A percentile compares a stretch with the other conserved stretches of the same genome.
Conservation (phyloP, 306 rosid genomes). For the Fragaria iinumae region DNA sequence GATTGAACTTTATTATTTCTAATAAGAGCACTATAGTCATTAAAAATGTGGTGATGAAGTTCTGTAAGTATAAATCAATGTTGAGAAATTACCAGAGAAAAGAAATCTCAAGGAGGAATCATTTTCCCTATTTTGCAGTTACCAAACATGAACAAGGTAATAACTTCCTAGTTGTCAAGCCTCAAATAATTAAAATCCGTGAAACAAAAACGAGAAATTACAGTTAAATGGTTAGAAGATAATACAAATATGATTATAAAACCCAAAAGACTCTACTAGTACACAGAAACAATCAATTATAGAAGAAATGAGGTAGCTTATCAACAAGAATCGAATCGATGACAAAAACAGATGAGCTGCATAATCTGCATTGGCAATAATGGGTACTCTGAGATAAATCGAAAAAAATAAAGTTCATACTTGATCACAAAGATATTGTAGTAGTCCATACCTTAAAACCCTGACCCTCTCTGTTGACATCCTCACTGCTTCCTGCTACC, state of each 20-base stretch:
- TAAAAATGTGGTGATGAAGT: background rate
- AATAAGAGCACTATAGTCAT: background rate
- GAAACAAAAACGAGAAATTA: background rate
- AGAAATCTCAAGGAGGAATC: background rate
- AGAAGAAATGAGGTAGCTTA: background rate
- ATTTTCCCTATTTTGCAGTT: background rate
- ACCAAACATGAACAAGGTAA: background rate
- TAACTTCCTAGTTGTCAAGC: background rate
- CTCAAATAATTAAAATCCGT: background rate
- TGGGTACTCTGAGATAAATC: too few species aligned
- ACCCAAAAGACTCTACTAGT: too few species aligned
- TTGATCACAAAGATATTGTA: background rate
- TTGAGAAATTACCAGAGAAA: background rate
- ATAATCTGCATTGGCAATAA: too few species aligned
- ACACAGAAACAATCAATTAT: too few species aligned
- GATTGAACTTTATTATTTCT: background rate
- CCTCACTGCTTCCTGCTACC: background rate
- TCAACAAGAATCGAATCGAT: background rate
- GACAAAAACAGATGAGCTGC: too few species aligned
- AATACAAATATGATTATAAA: background rate
- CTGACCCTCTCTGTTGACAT: background rate
- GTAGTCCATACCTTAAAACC: background rate
- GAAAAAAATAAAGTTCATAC: background rate
- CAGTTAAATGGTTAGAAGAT: background rate
- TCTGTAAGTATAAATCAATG: background rate